Evolutionary conservation across 2,329 filamentous ascomycete species (phyloP).

Genomic region (Pezicula rhizophila): DNA sequence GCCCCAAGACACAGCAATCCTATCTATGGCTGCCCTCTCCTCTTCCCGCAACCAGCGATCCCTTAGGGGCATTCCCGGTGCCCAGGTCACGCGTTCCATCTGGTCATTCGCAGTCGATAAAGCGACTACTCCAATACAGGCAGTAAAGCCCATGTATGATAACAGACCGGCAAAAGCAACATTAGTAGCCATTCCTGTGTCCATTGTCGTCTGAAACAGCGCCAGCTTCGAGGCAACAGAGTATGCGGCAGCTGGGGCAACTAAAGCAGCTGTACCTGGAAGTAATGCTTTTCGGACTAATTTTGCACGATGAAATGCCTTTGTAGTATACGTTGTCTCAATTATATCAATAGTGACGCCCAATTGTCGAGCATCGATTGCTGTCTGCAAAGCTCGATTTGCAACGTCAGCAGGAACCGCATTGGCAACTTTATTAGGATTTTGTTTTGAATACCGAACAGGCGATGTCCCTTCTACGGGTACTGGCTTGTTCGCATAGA

Average conservation of each 20-base stretch:
- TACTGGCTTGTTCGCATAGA: constrained; percentile 79
- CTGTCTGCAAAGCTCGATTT: constrained; percentile 68
- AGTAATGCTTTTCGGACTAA: constrained; percentile 57
- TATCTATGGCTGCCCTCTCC: constrained; percentile 81
- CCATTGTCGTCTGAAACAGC: constrained; percentile 68
- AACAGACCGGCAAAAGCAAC: constrained; percentile 76
- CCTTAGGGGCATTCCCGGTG: constrained; percentile 70
- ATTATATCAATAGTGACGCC: constrained; percentile 71
- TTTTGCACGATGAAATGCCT: constrained; percentile 62
- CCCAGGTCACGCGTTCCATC: constrained; percentile 91
- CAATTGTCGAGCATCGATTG: constrained; percentile 74
- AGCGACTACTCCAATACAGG: constrained; percentile 76
- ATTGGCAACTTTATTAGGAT: constrained; percentile 62
- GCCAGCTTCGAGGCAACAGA: constrained; percentile 63
- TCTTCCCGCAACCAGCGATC: constrained; percentile 85
- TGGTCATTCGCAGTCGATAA: constrained; percentile 87
- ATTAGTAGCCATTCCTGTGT: constrained; percentile 65
- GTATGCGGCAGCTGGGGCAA: constrained; percentile 64
- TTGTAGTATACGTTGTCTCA: constrained; percentile 60
- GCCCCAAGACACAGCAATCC: constrained; percentile 82
- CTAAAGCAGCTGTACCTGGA: constrained; percentile 48
- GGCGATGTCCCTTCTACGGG: constrained; percentile 55
- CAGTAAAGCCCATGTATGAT: constrained; percentile 77
- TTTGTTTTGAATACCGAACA: constrained; percentile 54
- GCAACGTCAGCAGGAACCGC: constrained; percentile 69